A percentile compares a stretch with the other conserved stretches of the same genome.
phyloP scores from a whole-genome alignment of 2,329 filamentous ascomycete species.

The Cercospora sp. region DNA sequence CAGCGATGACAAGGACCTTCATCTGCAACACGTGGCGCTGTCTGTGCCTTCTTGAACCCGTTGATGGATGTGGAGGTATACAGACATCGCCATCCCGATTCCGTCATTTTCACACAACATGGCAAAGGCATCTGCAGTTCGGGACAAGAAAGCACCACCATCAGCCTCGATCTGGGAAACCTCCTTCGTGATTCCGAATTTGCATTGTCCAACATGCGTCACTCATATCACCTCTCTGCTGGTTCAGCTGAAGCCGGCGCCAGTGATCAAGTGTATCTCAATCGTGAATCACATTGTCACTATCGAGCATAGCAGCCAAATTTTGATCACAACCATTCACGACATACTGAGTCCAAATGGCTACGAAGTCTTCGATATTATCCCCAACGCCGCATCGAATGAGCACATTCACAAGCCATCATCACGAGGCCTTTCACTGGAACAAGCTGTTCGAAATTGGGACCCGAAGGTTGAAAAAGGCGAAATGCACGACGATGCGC shows the following conservation, averaged over 20 bases:
- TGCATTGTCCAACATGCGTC: background rate
- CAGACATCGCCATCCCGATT: no score
- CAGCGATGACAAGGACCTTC: background rate
- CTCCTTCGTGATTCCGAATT: background rate
- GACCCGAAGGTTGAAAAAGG: no score
- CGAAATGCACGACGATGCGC: background rate
- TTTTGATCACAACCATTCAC: background rate
- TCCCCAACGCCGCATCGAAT: background rate
- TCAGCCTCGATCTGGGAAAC: background rate
- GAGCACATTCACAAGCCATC: background rate
- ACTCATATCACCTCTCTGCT: background rate
- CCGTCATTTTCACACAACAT: background rate
- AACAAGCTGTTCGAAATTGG: background rate
- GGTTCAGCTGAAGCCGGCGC: background rate
- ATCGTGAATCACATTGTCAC: background rate
- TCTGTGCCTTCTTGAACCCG: background rate
- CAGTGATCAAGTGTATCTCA: background rate
- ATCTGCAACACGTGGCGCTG: background rate
- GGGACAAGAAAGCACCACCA: background rate
- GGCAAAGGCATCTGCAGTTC: background rate
- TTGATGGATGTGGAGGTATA: no score
- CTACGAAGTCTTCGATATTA: background rate
- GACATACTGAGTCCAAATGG: background rate
- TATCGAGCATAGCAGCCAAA: background rate
- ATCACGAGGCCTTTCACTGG: background rate